Conservation (phyloP, 164 flowering plant genomes). For the Dillenia turbinata region DNA sequence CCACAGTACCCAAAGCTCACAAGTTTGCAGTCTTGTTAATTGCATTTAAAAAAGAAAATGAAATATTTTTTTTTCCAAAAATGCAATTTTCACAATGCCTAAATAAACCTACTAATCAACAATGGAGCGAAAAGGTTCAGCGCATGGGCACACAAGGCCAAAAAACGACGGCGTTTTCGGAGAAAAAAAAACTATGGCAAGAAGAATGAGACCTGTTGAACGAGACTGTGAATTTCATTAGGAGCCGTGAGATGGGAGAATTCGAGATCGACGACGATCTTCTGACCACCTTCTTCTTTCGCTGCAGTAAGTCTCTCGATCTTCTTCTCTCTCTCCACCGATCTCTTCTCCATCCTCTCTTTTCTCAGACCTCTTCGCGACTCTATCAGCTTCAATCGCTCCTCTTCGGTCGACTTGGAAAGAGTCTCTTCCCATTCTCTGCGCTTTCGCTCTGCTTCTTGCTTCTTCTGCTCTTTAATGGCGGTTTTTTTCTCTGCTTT, state of each 20-base stretch:
- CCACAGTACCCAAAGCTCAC: no score
- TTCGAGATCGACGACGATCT: constrained; percentile 79
- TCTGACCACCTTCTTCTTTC: constrained; percentile 73
- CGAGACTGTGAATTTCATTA: constrained; percentile 71
- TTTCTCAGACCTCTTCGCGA: constrained; percentile 46
- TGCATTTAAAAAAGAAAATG: no score
- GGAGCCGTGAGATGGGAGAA: constrained; percentile 70
- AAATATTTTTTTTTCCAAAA: no score
- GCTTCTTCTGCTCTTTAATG: constrained; percentile 58
- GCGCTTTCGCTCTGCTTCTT: constrained; percentile 61
- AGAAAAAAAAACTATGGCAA: constrained; percentile 8
- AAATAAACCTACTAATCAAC: neutral
- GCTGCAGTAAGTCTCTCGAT: constrained; percentile 47
- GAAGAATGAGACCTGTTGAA: constrained; percentile 62
- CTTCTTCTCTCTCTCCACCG: constrained; percentile 59
- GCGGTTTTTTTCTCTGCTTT: constrained; percentile 78
- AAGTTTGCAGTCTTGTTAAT: no score
- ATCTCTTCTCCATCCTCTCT: constrained; percentile 77
- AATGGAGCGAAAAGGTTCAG: neutral
- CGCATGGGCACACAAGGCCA: neutral
- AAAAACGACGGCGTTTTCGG: no score
- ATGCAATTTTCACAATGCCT: neutral
- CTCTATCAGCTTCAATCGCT: constrained; percentile 59
- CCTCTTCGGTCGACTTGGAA: constrained; percentile 51
- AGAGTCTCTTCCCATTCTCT: constrained; percentile 74